Evolutionary conservation across 2,329 filamentous ascomycete genomes (phyloP).

Genomic region (Conoideocrella luteorostrata): DNA sequence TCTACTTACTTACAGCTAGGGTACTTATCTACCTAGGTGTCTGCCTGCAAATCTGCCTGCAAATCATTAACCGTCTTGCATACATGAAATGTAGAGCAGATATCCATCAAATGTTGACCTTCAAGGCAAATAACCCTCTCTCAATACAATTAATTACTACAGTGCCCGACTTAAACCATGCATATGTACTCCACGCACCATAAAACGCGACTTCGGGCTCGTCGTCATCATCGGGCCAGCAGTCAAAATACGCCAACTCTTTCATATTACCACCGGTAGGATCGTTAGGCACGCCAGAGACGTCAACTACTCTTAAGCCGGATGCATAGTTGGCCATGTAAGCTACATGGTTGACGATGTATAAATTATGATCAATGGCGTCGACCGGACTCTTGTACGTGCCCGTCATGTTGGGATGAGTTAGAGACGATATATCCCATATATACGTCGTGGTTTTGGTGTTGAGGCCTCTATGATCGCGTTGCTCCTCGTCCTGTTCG

Average conservation of each 20-base stretch:
- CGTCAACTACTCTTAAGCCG: slow-evolving; percentile 34
- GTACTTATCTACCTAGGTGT: too few species aligned
- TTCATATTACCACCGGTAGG: slow-evolving; percentile 32
- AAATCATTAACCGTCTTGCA: too few species aligned
- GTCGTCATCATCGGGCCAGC: slow-evolving; percentile 39
- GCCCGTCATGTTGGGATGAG: slow-evolving; percentile 31
- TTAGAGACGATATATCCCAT: slow-evolving; percentile 37
- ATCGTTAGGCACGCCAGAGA: slow-evolving; percentile 25
- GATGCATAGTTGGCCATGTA: slow-evolving; percentile 43
- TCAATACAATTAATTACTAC: slow-evolving; percentile 42
- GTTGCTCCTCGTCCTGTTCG: slow-evolving; percentile 44
- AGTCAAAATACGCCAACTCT: slow-evolving; percentile 40
- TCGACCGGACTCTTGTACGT: slow-evolving; percentile 30
- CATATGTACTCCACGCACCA: slow-evolving; percentile 38
- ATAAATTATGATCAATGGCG: slow-evolving; percentile 41
- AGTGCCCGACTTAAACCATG: slow-evolving; percentile 36
- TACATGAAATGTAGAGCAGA: too few species aligned
- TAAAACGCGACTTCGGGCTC: slow-evolving; percentile 24
- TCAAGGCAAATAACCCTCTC: slow-evolving; percentile 38
- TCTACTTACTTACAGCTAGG: too few species aligned
- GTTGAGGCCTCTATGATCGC: slow-evolving; percentile 28
- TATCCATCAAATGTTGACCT: too few species aligned
- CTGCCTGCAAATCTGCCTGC: too few species aligned
- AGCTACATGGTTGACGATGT: slow-evolving; percentile 31
- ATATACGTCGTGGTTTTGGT: slow-evolving; percentile 43